These are phyloP conservation scores for Globisporangium nodosum DNA, from an alignment of 352 stramenopile species.

Conservation along the genomic window DNA sequence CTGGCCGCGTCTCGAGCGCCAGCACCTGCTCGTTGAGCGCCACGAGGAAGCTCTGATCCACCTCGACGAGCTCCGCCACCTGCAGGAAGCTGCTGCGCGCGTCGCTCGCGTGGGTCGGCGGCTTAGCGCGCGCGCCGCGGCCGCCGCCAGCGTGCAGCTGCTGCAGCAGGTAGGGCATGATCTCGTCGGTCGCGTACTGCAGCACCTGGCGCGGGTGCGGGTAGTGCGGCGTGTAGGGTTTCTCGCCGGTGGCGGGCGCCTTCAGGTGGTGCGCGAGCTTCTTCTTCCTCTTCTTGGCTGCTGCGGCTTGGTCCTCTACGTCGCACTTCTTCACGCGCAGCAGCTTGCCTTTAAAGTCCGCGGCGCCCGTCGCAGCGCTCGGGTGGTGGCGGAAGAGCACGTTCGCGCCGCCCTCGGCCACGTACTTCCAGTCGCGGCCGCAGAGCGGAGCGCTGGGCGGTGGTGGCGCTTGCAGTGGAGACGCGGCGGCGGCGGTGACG, in stretches of 20 bases:
- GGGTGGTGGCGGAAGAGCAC: slow-evolving; percentile 77
- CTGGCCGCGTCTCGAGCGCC: slow-evolving; percentile 42
- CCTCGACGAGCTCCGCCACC: slow-evolving; percentile 64
- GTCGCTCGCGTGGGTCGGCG: background rate
- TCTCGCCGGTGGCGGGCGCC: slow-evolving; percentile 7
- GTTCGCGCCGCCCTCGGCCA: slow-evolving; percentile 82
- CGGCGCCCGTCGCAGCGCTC: slow-evolving; percentile 8
- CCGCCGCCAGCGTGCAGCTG: slow-evolving; percentile 15
- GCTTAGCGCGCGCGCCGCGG: background rate
- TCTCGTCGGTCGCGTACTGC: slow-evolving; percentile 68
- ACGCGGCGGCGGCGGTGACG: background rate
- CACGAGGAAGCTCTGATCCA: slow-evolving; percentile 50
- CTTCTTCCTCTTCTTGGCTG: slow-evolving; percentile 22
- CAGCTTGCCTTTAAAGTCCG: slow-evolving; percentile 63
- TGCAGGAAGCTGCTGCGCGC: slow-evolving; percentile 32
- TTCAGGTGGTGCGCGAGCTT: slow-evolving; percentile 6
- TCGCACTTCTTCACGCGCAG: slow-evolving; percentile 85
- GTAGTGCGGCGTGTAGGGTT: slow-evolving; percentile 54
- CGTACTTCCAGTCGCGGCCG: slow-evolving; percentile 80
- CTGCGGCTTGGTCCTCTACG: slow-evolving; percentile 15
- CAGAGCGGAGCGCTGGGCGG: slow-evolving; percentile 15
- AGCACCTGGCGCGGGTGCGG: slow-evolving; percentile 60
- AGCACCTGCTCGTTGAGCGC: slow-evolving; percentile 64
- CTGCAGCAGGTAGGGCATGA: slow-evolving; percentile 60
- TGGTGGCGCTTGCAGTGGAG: background rate